A percentile compares a stretch with the other conserved stretches of the same genome.
phyloP scores from a whole-genome alignment of 768 basidiomycete species.

The Obba rivulosa region DNA sequence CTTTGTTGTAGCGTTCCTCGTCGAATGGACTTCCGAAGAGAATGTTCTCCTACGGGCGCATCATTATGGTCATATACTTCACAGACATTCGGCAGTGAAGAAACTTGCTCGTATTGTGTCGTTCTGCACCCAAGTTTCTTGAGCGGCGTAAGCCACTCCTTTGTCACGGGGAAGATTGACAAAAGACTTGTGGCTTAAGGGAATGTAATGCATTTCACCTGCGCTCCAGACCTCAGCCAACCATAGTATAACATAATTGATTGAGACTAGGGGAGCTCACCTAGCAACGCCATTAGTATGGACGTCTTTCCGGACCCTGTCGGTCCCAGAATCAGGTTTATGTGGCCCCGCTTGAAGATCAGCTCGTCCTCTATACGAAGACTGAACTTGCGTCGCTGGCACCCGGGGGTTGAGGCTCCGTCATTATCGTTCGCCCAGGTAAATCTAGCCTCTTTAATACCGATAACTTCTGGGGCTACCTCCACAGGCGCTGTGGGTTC shows the following conservation, averaged over 20 bases:
- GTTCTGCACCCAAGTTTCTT: constrained; percentile 84
- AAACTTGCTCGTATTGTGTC: constrained; percentile 55
- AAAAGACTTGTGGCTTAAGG: constrained; percentile 48
- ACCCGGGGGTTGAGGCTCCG: constrained; percentile 16
- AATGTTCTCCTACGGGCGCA: constrained; percentile 34
- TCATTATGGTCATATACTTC: constrained; percentile 17
- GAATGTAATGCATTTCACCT: constrained; percentile 62
- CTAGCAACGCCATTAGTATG: constrained; percentile 28
- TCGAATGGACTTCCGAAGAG: constrained; percentile 43
- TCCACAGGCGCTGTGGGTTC: background rate
- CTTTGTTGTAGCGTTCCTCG: constrained; percentile 37
- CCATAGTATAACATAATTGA: background rate
- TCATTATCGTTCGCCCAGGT: constrained; percentile 43
- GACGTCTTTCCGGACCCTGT: constrained; percentile 58
- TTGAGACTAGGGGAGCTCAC: too few species aligned
- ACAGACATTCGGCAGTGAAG: background rate
- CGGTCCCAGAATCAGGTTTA: constrained; percentile 55
- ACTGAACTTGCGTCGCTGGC: constrained; percentile 39
- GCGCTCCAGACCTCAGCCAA: too few species aligned
- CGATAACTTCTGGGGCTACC: constrained; percentile 30
- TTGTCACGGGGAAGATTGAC: constrained; percentile 62
- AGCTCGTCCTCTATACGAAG: constrained; percentile 46
- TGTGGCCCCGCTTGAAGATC: constrained; percentile 41
- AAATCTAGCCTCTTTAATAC: constrained; percentile 51
- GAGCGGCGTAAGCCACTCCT: constrained; percentile 75